Evolutionary conservation across 106 monocot genomes (phyloP).

Genomic region (Ottelia alismoides): DNA sequence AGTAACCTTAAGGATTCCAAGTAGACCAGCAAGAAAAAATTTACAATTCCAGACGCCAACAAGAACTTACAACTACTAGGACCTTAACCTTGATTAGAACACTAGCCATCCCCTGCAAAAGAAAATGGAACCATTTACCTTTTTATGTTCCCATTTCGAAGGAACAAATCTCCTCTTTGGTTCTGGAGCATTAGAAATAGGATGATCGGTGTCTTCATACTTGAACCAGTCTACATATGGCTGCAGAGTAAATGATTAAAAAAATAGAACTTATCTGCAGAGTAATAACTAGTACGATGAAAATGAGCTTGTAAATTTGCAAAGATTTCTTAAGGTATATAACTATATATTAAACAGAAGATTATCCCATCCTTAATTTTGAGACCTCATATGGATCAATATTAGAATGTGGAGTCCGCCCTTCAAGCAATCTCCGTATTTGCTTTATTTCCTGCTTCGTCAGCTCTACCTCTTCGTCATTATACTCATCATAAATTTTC

Average conservation of each 20-base stretch:
- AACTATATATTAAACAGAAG: neutral
- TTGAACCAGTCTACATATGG: constrained; percentile 96
- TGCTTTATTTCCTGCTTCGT: constrained; percentile 62
- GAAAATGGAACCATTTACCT: constrained; percentile 39
- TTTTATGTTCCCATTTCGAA: constrained; percentile 95
- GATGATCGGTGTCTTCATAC: constrained; percentile 80
- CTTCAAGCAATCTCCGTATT: constrained; percentile 52
- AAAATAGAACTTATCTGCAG: neutral
- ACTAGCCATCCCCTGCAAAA: too few relatives aligned
- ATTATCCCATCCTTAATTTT: constrained; percentile 3
- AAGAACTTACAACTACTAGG: too few relatives aligned
- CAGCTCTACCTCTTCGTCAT: constrained; percentile 92
- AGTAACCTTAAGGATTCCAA: too few relatives aligned
- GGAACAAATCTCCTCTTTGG: constrained; percentile 95
- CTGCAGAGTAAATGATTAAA: constrained; percentile 23
- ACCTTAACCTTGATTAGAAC: too few relatives aligned
- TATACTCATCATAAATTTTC: constrained; percentile 93
- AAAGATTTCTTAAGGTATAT: neutral
- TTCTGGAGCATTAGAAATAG: constrained; percentile 95
- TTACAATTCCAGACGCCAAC: too few relatives aligned
- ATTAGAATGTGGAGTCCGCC: constrained; percentile 74
- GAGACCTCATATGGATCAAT: constrained; percentile 88
- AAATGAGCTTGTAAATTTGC: neutral
- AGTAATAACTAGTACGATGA: neutral
- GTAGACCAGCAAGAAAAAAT: too few relatives aligned